These are phyloP conservation scores for Drechmeria coniospora DNA, from an alignment of 2,329 filamentous ascomycete species.

Conservation along the genomic window DNA sequence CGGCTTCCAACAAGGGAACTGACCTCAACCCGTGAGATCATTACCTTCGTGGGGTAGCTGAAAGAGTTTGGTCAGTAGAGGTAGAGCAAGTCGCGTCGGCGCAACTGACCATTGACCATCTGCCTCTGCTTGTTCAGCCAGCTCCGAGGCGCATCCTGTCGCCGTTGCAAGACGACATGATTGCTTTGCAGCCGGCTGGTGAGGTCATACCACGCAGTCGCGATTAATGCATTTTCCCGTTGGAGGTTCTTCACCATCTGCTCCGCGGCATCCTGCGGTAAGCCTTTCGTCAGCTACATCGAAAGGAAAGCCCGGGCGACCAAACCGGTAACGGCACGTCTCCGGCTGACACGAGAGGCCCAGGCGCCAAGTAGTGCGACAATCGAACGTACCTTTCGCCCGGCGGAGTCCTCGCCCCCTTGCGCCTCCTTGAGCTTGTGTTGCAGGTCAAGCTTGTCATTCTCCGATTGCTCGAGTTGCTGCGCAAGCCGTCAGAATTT, in stretches of 20 bases:
- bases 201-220: slow-evolving; percentile 78
- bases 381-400: slow-evolving; percentile 33
- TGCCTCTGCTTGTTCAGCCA: slow-evolving; percentile 76
- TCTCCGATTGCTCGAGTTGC: slow-evolving; percentile 44
- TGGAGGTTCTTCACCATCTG: slow-evolving; percentile 52
- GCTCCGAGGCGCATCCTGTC: slow-evolving; percentile 60
- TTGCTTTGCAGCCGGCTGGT: slow-evolving; percentile 68
- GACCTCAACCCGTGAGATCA: slow-evolving; percentile 19
- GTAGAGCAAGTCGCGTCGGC: slow-evolving; percentile 26
- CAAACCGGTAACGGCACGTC: too few relatives aligned
- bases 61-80: slow-evolving; percentile 24
- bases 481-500: slow-evolving; percentile 10
- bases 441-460: slow-evolving; percentile 40
- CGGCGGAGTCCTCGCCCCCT: slow-evolving; percentile 30
- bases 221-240: slow-evolving; percentile 63
- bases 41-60: slow-evolving; percentile 32
- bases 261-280: slow-evolving; percentile 30
- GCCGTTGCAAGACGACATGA: slow-evolving; percentile 60
- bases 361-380: too few relatives aligned
- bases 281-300: slow-evolving; percentile 1
- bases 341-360: too few relatives aligned
- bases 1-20: slow-evolving; percentile 1
- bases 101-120: slow-evolving; percentile 45
- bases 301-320: too few relatives aligned
- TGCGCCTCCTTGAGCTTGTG: slow-evolving; percentile 37